Base-by-base conservation (phyloP, 2,329 filamentous ascomycete species). In the Lachnellula hyalina region DNA sequence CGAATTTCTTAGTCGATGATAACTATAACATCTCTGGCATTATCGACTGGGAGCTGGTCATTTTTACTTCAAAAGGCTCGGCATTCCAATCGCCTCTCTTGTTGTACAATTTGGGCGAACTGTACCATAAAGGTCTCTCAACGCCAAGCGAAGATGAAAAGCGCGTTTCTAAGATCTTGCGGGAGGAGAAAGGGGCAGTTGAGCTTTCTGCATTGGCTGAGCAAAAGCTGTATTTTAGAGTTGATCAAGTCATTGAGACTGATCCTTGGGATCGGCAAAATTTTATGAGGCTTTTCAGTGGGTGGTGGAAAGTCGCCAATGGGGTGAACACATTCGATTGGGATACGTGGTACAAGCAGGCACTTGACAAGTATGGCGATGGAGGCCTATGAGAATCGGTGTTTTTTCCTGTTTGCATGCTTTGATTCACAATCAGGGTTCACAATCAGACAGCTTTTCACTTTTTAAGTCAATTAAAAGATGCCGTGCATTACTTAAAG, bases 1-100 rank as follows among this genome's bases (percentile, higher is more conserved):
- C 78, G 51, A 75, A 78, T 47, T 71, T 79, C 12, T 64, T 79
- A 1, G 71, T 74, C 1, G 72, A 79, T 47, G 44, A 47, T 47
- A 5, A 47, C 21, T 47, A 23, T 7, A 47, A 47, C 21, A 5
- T 47, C 23, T 77, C 72, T 6, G 74, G 74, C 1, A 74, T 80
- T 28, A 74, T 79, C 49, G 75, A 79, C 57, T 53, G 51, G 51
- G 42, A 53, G 44, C 34, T 38, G 32, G 28, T 32, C 4, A 46
- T 46, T 46, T 1, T 40, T 49, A 49, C 52, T 40, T 40, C 40
- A 50, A 54, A 41, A 47, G 19, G 51, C 42, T 47, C 42, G 44
- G 42, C 51, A 23, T 47, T 52, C 32, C 51, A 52, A 40, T 52
- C 51, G 34, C 51, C 51, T 28, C 51, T 52, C 42, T 40, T 52